Base-by-base conservation (phyloP, 371 early-diverging fungal genomes). In the Zancudomyces culisetae region DNA sequence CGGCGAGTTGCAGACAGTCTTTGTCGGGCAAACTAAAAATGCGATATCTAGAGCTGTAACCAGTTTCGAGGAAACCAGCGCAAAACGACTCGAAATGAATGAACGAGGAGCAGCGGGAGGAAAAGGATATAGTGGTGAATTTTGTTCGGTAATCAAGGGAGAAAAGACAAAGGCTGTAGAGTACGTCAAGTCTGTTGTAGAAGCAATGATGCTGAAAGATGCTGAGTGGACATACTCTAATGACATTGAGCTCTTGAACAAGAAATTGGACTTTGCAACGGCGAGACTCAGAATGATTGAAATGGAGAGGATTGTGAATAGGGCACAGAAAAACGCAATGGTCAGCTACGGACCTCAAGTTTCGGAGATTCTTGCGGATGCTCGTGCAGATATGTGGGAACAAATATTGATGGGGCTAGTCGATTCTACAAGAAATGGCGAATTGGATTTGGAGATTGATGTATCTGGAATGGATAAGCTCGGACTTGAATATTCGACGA, bases 1-100 rank as follows among this genome's bases (percentile, higher is more conserved):
- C 54, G 72, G 80, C 3, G 77, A 78, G 51, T 71, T 93, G 42
- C 77, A 83, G 45, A 75, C 83, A 2, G 76, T 76, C 43, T 92
- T 79, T 60, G 65, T 87, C 39, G 82, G 81, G 41, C 95, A 93
- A 63, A 66, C 95, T 13, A 79, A 83, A 49, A 93, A 92, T 55
- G 60, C 90, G 23, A 76, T 80, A 66, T 79, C 85, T 55, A 70
- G 69, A 56, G 77, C 81, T 0, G 61, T 84, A 1, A 61, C 54
- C 3, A 55, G 68, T 49, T 94, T 93, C 58, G 72, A 74, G 12
- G 60, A 60, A 43, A 61, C 66, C 29, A 60, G 81, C 24, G 60
- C 72, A n/a, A 27, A 15, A 54, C 43, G 24, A n/a, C 53, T 65
- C 22, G 67, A 65, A 10, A 57, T 55, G 8, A 52, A 47, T 20